Base-by-base conservation (phyloP, 2,329 filamentous ascomycete genomes). In the Cladosporium sp. region DNA sequence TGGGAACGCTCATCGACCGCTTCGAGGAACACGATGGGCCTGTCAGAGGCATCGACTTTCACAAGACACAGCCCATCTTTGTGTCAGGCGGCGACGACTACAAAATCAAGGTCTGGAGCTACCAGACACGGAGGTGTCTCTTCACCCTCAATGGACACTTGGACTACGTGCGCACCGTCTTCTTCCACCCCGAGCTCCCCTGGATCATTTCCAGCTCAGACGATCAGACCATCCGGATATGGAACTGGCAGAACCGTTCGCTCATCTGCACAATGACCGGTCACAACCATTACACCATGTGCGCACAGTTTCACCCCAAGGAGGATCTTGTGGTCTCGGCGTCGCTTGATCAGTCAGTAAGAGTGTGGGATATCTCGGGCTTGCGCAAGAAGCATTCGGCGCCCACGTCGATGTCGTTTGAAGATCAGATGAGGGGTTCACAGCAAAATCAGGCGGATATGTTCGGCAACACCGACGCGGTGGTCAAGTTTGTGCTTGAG, bases 21-120 rank as follows among this genome's bases (percentile, higher is more conserved):
- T 99, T 99, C 71, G 93, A 99, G 77, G 93, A 99, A 72, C 93
- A 99, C 71, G 95, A 99, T 75, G 93, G 93, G 38, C 93, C 93
- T 39, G 93, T 99, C 58, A 84, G 93, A 73, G 93, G 92, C 66
- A 86, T 99, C 70, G 93, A 97, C 73, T 99, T 99, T 71, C 93
- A 99, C 79, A 95, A 93, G 71, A 97, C 93, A 49, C 93, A 99
- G 72, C 93, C 93, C 61, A 84, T 99, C 62, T 99, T 99, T 73
- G 93, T 97, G 41, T 97, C 93, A 53, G 93, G 92, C 68, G 93
- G 93, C 70, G 93, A 99, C 72, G 93, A 99, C 72, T 99, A 99
- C 79, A 99, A 96, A 80, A 99, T 99, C 77, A 99, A 99, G 74
- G 92, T 99, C 66, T 99, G 93, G 93, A 96, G 90, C 40, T 95